Evolutionary conservation across 2,329 filamentous ascomycete species (phyloP).

Genomic region (Zopfia rhizophila): DNA sequence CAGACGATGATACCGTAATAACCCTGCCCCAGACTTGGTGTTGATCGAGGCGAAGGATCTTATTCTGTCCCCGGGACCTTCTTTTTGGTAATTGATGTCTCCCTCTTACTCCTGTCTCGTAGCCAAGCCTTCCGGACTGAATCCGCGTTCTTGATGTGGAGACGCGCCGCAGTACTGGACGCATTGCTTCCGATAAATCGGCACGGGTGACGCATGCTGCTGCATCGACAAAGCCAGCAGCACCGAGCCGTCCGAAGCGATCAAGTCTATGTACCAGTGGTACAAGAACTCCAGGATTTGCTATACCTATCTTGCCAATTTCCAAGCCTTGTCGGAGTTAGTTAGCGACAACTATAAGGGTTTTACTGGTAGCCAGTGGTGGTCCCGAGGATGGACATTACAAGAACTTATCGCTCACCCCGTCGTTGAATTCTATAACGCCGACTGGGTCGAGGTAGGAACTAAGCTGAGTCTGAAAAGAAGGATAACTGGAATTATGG

Average conservation of each 20-base stretch:
- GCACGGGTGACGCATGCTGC: too few species aligned
- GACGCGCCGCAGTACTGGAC: too few species aligned
- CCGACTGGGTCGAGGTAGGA: slow-evolving; percentile 18
- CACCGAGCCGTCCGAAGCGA: slow-evolving; percentile 25
- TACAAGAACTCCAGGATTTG: slow-evolving; percentile 24
- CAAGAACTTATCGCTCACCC: slow-evolving; percentile 29
- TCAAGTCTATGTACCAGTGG: slow-evolving; percentile 35
- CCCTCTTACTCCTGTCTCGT: too few species aligned
- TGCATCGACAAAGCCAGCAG: slow-evolving; percentile 35
- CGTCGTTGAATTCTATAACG: slow-evolving; percentile 22
- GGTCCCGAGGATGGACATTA: slow-evolving; percentile 28
- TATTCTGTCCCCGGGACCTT: too few species aligned
- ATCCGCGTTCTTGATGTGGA: too few species aligned
- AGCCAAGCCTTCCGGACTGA: too few species aligned
- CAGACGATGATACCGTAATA: too few species aligned
- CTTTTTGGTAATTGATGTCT: too few species aligned
- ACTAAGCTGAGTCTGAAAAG: slow-evolving; percentile 8
- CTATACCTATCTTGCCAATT: slow-evolving; percentile 27
- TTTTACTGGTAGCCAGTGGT: slow-evolving; percentile 27
- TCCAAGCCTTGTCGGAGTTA: slow-evolving; percentile 5
- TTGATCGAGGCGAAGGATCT: too few species aligned
- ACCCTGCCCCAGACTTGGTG: too few species aligned
- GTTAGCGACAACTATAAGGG: too few species aligned
- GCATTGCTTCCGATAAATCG: too few species aligned
- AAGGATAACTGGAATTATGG: slow-evolving; percentile 13